Conservation (phyloP, 768 basidiomycete species). For the Cystofilobasidium ferigula region DNA sequence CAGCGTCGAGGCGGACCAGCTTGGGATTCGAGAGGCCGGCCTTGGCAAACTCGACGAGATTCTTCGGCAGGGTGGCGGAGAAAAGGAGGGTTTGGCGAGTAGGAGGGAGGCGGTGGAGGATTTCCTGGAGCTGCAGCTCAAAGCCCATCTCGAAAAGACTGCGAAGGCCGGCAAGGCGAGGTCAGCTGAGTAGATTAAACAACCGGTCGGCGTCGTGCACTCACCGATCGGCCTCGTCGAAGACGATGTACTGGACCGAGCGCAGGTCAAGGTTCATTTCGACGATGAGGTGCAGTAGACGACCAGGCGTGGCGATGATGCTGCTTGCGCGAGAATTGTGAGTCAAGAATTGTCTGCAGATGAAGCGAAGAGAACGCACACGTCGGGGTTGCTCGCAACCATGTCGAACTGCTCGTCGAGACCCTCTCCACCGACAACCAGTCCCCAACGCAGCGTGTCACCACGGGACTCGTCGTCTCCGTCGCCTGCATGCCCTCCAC, state of each 20-base stretch:
- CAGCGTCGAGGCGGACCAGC: slow-evolving; percentile 88
- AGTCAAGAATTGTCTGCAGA: not conserved
- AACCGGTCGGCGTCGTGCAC: not conserved
- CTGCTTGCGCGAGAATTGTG: slow-evolving; percentile 40
- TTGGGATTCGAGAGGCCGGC: slow-evolving; percentile 83
- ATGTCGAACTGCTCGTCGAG: slow-evolving; percentile 93
- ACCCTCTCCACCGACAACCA: slow-evolving; percentile 90
- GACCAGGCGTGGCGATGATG: slow-evolving; percentile 94
- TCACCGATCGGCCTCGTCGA: slow-evolving; percentile 88
- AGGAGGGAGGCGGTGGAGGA: slow-evolving; percentile 72
- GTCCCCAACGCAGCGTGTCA: slow-evolving; percentile 70
- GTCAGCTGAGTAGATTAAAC: not conserved
- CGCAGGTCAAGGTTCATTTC: slow-evolving; percentile 92
- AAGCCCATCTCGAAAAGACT: slow-evolving; percentile 95
- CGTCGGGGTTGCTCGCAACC: slow-evolving; percentile 85
- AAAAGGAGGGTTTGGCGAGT: slow-evolving; percentile 87
- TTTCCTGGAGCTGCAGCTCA: slow-evolving; percentile 79
- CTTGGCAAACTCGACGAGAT: slow-evolving; percentile 95
- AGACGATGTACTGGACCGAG: slow-evolving; percentile 78
- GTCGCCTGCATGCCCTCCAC: slow-evolving; percentile 55
- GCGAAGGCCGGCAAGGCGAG: not conserved
- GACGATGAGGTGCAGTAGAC: slow-evolving; percentile 86
- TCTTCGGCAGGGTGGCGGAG: slow-evolving; percentile 90
- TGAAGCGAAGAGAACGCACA: slow-evolving; percentile 48
- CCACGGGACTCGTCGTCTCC: slow-evolving; percentile 43